Conservation (phyloP, 192 early-diverging fungal species). For the Coemansia sp. region DNA sequence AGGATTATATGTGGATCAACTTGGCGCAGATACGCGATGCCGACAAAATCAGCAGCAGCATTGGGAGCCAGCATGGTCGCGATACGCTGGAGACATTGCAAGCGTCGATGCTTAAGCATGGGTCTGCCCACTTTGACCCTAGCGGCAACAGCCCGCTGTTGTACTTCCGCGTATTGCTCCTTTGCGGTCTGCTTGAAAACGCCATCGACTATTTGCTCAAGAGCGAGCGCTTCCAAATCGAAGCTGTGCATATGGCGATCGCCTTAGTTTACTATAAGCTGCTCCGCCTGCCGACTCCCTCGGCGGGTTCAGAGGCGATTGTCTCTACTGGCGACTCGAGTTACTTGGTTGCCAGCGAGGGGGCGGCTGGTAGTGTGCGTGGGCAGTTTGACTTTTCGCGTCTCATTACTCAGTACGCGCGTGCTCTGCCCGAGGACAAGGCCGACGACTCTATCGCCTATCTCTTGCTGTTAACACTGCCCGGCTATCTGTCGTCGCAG, state of each 20-base stretch:
- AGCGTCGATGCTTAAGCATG: conserved; percentile 66
- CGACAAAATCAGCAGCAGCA: conserved; percentile 58
- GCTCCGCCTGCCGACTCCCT: conserved; percentile 66
- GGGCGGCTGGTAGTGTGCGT: neutral
- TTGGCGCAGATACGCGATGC: conserved; percentile 68
- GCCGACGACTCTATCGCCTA: conserved; percentile 47
- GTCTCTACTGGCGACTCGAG: conserved; percentile 22
- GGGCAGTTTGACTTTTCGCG: conserved; percentile 37
- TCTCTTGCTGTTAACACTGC: conserved; percentile 48
- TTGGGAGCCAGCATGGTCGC: conserved; percentile 13
- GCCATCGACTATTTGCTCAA: conserved; percentile 78
- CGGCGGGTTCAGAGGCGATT: neutral
- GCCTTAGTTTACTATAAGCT: conserved; percentile 79
- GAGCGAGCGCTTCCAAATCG: conserved; percentile 65
- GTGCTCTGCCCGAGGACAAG: conserved; percentile 29
- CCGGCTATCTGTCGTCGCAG: neutral
- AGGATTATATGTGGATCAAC: conserved; percentile 95
- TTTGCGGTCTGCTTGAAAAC: conserved; percentile 90
- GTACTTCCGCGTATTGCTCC: conserved; percentile 83
- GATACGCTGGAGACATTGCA: conserved; percentile 69
- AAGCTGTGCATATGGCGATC: conserved; percentile 93
- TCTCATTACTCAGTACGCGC: conserved; percentile 42
- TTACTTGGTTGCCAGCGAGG: conserved; percentile 18
- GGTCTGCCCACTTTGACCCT: conserved; percentile 73
- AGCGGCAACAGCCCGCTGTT: conserved; percentile 69